phyloP scores from a whole-genome alignment of 306 rosid genomes.

The Mucuna pruriens region DNA sequence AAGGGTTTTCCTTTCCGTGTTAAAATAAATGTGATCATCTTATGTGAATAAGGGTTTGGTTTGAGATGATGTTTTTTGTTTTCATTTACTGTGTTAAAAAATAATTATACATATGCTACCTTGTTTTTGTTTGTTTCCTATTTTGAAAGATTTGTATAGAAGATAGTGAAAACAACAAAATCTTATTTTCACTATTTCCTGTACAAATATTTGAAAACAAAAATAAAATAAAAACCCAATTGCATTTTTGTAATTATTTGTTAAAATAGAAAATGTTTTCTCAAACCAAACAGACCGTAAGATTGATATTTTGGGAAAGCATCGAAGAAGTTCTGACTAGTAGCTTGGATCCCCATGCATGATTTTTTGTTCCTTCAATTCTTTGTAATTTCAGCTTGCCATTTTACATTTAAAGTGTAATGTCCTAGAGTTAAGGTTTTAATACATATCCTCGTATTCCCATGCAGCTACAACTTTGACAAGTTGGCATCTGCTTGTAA shows the following conservation, averaged over 20 bases:
- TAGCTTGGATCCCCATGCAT: neutral
- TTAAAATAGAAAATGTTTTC: neutral
- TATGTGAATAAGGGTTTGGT: neutral
- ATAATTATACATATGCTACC: too few species aligned
- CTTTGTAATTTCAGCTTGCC: neutral
- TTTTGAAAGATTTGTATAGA: neutral
- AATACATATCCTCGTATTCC: neutral
- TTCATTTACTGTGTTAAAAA: neutral
- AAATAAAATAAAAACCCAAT: neutral
- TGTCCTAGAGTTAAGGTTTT: slow-evolving; percentile 21
- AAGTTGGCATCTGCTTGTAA: slow-evolving; percentile 70
- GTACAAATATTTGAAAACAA: neutral
- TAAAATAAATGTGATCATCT: neutral
- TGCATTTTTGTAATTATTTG: neutral
- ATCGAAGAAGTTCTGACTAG: neutral
- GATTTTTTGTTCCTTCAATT: slow-evolving; percentile 9
- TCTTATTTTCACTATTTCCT: neutral
- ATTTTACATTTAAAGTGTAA: neutral
- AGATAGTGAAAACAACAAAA: neutral
- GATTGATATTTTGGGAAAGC: neutral
- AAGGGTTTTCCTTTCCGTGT: neutral
- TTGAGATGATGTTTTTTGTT: neutral
- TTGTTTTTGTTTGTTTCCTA: neutral
- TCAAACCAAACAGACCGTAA: neutral
- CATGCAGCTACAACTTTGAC: slow-evolving; percentile 66